Base-by-base conservation (phyloP, 2,329 filamentous ascomycete species). In the Didymellaceae sp. region DNA sequence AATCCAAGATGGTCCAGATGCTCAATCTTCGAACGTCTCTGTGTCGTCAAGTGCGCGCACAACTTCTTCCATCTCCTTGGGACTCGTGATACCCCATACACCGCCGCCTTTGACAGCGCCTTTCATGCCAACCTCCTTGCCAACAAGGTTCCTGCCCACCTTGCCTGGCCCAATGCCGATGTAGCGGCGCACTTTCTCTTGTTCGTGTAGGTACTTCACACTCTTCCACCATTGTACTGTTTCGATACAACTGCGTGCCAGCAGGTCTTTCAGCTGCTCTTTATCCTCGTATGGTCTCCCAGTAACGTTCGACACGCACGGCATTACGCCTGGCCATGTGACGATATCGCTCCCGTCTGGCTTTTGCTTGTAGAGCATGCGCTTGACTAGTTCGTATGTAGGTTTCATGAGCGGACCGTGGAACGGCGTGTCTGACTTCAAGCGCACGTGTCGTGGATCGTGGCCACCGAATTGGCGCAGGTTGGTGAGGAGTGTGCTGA, bases 171-270 rank as follows among this genome's bases (percentile, higher is more conserved):
- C 93, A 55, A 97, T 90, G 33, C 93, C 93, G 40, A 97, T 83
- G 88, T 93, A 97, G 47, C 92, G 80, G 63, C 86, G 81, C 14
- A 96, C 89, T 56, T 87, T 87, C 66, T 87, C 83, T 63, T 94
- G 86, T 69, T 94, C 86, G 70, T 97, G 90, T 40, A 97, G 77
- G 67, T 95, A 96, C 59, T 85, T 86, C 64, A 97, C 92, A 64
- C 90, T 94, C 61, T 95, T 90, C 86, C 92, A 96, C 93, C 93
- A 97, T 52, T 84, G 82, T 32, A 97, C 91, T 22, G 92, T 97
- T 76, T 96, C 91, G n/a, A 94, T 85, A 55, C 89, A 92, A 66
- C 91, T 88, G 39, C 90, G 78, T 1, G 91, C 87, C 40, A 96
- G 77, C 35, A 95, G 75, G 56, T 95, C 86, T 68, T 90, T 90